Percentiles rank a stretch among this genome's conserved stretches.
These are phyloP conservation scores for Hymenoscyphus repandus DNA, from an alignment of 2,329 filamentous ascomycete genomes.

Conservation along the genomic window DNA sequence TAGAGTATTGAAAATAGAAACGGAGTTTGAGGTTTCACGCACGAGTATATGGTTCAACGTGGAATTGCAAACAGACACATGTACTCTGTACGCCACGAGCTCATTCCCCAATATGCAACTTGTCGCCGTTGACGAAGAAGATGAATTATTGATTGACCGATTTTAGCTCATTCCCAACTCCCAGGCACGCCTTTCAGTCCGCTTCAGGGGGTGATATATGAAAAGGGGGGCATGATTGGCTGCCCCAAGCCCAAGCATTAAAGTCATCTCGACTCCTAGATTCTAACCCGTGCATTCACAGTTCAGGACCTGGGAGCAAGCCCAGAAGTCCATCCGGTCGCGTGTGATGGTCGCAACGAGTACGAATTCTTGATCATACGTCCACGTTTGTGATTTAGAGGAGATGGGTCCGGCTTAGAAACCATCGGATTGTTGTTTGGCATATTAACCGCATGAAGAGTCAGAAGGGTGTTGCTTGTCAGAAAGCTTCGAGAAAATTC, in stretches of 20 bases:
- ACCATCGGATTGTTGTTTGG: neutral
- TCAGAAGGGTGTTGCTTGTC: constrained; percentile 7
- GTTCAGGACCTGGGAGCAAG: neutral
- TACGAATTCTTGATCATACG: no score
- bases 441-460: neutral
- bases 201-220: neutral
- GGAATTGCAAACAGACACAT: no score
- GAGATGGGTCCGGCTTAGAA: neutral
- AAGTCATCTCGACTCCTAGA: constrained; percentile 1
- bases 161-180: no score
- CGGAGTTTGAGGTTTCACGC: no score
- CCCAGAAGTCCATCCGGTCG: neutral
- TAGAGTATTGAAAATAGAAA: no score
- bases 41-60: no score
- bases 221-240: neutral
- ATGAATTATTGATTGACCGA: no score
- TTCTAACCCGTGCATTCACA: neutral
- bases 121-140: neutral
- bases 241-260: constrained; percentile 1
- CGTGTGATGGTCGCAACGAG: no score
- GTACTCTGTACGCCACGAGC: no score
- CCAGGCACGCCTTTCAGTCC: neutral
- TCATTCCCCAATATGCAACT: neutral
- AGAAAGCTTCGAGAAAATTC: constrained; percentile 1
- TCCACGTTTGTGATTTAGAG: no score